phyloP scores from a whole-genome alignment of 371 early-diverging fungal genomes.

The Zychaea mexicana region DNA sequence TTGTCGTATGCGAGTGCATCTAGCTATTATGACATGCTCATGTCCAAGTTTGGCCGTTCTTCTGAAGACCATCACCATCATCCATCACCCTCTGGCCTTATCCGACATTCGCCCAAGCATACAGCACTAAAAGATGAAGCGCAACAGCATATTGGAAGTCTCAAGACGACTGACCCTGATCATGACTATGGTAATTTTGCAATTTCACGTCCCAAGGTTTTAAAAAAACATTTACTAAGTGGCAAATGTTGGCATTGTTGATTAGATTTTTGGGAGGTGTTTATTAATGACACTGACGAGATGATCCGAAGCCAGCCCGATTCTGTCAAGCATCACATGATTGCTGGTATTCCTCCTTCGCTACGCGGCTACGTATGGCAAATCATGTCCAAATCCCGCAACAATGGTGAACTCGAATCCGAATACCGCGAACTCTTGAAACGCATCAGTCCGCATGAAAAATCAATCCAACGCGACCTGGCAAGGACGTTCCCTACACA shows the following conservation, averaged over 20 bases:
- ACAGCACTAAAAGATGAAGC: slow-evolving; percentile 32
- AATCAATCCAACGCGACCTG: slow-evolving; percentile 84
- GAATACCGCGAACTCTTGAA: slow-evolving; percentile 78
- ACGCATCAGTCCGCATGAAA: slow-evolving; percentile 81
- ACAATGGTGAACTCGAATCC: slow-evolving; percentile 72
- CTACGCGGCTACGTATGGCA: slow-evolving; percentile 92
- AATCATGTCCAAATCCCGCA: slow-evolving; percentile 60
- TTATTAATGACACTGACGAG: slow-evolving; percentile 31
- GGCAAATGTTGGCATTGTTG: not conserved
- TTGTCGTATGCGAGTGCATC: slow-evolving; percentile 18
- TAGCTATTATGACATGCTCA: slow-evolving; percentile 36
- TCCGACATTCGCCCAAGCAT: slow-evolving; percentile 42
- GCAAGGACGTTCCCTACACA: slow-evolving; percentile 87
- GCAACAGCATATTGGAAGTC: slow-evolving; percentile 17
- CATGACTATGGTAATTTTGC: slow-evolving; percentile 40
- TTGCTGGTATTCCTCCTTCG: slow-evolving; percentile 76
- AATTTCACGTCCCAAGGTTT: not conserved
- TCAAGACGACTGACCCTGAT: slow-evolving; percentile 23
- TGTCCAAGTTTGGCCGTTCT: slow-evolving; percentile 37
- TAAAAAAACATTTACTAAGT: no score
- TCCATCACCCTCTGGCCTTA: slow-evolving; percentile 17
- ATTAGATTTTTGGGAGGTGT: slow-evolving; percentile 44
- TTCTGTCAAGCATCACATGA: slow-evolving; percentile 29
- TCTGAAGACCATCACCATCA: slow-evolving; percentile 33
- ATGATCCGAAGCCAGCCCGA: slow-evolving; percentile 21